phyloP scores from a whole-genome alignment of 805 yeast genomes.

The Wickerhamiella kazuoi region DNA sequence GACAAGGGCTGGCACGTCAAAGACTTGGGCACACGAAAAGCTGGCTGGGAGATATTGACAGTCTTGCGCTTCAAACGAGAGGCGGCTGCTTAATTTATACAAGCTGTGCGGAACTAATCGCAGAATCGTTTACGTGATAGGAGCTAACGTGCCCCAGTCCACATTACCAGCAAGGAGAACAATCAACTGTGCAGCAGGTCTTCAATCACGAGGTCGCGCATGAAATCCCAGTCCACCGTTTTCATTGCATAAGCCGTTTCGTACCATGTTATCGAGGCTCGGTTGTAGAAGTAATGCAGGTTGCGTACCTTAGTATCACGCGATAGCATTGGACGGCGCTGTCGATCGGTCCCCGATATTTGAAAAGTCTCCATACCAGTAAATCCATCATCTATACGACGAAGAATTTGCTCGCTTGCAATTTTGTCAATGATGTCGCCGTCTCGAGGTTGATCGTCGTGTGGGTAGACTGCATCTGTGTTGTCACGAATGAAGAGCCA shows the following conservation, averaged over 20 bases:
- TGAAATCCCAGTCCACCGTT: slow-evolving; percentile 26
- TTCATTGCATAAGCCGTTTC: slow-evolving; percentile 45
- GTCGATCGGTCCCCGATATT: neutral
- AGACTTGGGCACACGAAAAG: slow-evolving; percentile 48
- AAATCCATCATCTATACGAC: slow-evolving; percentile 17
- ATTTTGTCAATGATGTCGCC: slow-evolving; percentile 33
- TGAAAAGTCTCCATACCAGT: neutral
- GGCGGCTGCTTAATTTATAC: too few species aligned
- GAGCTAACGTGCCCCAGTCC: too few species aligned
- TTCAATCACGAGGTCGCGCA: slow-evolving; percentile 37
- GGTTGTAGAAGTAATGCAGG: slow-evolving; percentile 47
- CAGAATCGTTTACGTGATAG: too few species aligned
- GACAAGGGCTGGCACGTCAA: slow-evolving; percentile 35
- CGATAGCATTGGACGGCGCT: slow-evolving; percentile 19
- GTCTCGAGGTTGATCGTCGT: slow-evolving; percentile 13
- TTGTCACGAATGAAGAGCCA: slow-evolving; percentile 75
- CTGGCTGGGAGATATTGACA: slow-evolving; percentile 89
- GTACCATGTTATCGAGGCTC: slow-evolving; percentile 43
- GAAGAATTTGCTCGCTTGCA: slow-evolving; percentile 17
- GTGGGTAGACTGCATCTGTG: slow-evolving; percentile 33
- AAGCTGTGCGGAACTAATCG: too few species aligned
- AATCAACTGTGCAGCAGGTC: slow-evolving; percentile 30
- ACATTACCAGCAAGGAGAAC: too few species aligned
- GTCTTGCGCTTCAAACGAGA: slow-evolving; percentile 40
- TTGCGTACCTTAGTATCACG: slow-evolving; percentile 15